A percentile compares a stretch with the other conserved stretches of the same genome.
These are phyloP conservation scores for Magnaporthiopsis poae DNA, from an alignment of 2,329 filamentous ascomycete species.

Conservation along the genomic window DNA sequence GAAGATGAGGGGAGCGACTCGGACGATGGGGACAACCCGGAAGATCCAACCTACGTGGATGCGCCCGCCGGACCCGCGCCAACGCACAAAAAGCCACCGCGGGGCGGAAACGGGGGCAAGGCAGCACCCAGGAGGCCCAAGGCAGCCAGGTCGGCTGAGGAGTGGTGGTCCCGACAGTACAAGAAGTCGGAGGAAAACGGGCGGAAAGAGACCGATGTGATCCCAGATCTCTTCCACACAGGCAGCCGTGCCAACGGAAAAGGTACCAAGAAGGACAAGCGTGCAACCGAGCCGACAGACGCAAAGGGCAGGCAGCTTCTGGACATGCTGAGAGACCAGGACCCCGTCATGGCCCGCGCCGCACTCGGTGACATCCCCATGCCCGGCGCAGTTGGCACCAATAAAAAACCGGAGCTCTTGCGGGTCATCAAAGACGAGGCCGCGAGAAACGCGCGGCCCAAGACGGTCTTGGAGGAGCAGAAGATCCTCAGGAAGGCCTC, in stretches of 20 bases:
- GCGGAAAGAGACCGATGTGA: not conserved
- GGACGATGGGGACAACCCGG: not conserved
- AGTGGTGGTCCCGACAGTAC: slow-evolving; percentile 7
- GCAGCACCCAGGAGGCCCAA: not conserved
- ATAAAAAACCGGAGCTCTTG: not conserved
- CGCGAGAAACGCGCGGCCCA: not conserved
- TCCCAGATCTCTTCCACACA: not conserved
- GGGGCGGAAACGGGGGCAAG: not conserved
- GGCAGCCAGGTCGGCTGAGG: not conserved
- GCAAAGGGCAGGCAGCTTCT: slow-evolving; percentile 1
- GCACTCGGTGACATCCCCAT: slow-evolving; percentile 4
- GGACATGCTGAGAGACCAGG: slow-evolving; percentile 7
- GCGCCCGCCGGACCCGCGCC: too few species aligned
- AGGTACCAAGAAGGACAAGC: not conserved
- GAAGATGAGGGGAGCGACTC: not conserved
- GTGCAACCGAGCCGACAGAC: not conserved
- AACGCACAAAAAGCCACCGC: not conserved
- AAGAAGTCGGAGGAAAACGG: not conserved
- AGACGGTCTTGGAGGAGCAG: not conserved
- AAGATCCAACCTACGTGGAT: not conserved
- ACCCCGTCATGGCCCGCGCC: slow-evolving; percentile 6
- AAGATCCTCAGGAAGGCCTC: not conserved
- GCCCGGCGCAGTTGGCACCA: not conserved
- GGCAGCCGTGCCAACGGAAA: not conserved
- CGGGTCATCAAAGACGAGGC: not conserved